phyloP scores from a whole-genome alignment of 495 filamentous ascomycete species.

The Cryomyces antarcticus region DNA sequence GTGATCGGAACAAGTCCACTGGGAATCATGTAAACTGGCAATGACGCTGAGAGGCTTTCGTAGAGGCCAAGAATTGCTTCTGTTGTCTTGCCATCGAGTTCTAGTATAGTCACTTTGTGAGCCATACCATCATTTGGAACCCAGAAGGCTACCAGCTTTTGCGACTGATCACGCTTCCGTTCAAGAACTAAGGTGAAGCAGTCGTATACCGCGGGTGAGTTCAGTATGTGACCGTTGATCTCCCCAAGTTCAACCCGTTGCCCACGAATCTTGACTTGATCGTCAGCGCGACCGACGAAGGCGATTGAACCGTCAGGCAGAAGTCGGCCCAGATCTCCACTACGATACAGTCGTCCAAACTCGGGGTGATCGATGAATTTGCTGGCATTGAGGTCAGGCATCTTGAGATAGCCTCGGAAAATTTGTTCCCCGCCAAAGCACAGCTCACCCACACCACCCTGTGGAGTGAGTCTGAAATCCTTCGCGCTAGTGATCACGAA shows the following conservation, averaged over 20 bases:
- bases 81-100: background rate
- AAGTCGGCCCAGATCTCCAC: constrained; percentile 51
- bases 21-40: constrained; percentile 53
- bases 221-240: constrained; percentile 37
- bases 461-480: constrained; percentile 26
- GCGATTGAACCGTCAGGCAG: constrained; percentile 48
- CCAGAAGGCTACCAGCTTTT: constrained; percentile 30
- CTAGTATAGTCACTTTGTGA: background rate
- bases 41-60: constrained; percentile 16
- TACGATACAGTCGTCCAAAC: constrained; percentile 49
- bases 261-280: constrained; percentile 67
- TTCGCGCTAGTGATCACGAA: constrained; percentile 33
- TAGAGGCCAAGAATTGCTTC: constrained; percentile 9
- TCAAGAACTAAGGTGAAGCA: constrained; percentile 29
- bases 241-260: constrained; percentile 61
- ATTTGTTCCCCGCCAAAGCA: constrained; percentile 71
- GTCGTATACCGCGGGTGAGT: constrained; percentile 23
- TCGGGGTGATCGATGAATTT: constrained; percentile 45
- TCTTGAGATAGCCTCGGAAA: constrained; percentile 45
- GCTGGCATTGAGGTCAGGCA: constrained; percentile 28
- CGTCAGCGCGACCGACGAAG: constrained; percentile 54
- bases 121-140: constrained; percentile 17
- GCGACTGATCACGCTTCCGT: background rate
- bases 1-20: constrained; percentile 44
- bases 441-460: constrained; percentile 57